A percentile compares a stretch with the other conserved stretches of the same genome.
Evolutionary conservation across 2,329 filamentous ascomycete species (phyloP).

Genomic region (Phialophora expanda): DNA sequence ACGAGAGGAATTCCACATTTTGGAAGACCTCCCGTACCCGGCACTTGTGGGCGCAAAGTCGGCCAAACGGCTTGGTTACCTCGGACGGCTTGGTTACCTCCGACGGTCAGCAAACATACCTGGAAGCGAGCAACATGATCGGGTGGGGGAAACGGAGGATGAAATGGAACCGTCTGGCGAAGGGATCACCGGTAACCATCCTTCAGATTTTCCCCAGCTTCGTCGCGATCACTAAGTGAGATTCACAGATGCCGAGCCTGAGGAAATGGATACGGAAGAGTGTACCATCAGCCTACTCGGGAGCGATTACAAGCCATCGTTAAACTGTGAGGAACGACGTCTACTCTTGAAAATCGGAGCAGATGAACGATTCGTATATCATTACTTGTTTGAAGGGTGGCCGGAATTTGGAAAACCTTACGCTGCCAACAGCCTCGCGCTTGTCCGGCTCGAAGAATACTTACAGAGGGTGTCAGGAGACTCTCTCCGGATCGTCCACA

Average conservation of each 20-base stretch:
- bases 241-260: not conserved
- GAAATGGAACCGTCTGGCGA: not conserved
- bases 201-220: not conserved
- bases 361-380: not conserved
- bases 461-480: not conserved
- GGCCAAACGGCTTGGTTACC: not conserved
- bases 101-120: too few species aligned
- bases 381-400: not conserved
- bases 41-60: not conserved
- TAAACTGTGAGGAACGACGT: not conserved
- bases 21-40: not conserved
- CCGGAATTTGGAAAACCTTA: not conserved
- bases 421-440: not conserved
- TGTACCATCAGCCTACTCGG: not conserved
- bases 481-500: not conserved
- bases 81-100: not conserved
- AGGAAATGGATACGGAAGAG: not conserved
- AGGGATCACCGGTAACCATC: not conserved
- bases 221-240: not conserved
- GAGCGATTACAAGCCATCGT: not conserved
- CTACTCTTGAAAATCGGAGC: not conserved
- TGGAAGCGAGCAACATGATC: not conserved
- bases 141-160: not conserved
- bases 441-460: not conserved
- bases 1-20: not conserved